phyloP scores from a whole-genome alignment of 2,329 filamentous ascomycete species.

The Ploettnerulaceae sp. region DNA sequence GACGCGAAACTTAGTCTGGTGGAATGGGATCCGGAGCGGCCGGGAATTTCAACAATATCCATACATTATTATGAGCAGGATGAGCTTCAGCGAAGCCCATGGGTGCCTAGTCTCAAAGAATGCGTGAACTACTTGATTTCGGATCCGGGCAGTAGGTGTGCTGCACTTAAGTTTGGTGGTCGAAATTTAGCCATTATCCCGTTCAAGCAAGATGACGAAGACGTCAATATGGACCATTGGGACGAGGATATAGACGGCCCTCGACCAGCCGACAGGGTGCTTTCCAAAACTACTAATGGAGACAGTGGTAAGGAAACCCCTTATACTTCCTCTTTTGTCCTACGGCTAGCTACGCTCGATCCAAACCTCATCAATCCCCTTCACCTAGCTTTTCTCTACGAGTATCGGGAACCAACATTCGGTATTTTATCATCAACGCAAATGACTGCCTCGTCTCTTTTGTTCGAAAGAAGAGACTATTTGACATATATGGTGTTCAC shows the following conservation, averaged over 20 bases:
- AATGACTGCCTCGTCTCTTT: slow-evolving; percentile 67
- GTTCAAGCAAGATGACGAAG: slow-evolving; percentile 80
- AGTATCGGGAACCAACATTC: slow-evolving; percentile 96
- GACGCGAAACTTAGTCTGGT: slow-evolving; percentile 91
- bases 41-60: slow-evolving; percentile 79
- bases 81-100: slow-evolving; percentile 76
- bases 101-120: slow-evolving; percentile 69
- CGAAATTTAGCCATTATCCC: slow-evolving; percentile 90
- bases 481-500: slow-evolving; percentile 93
- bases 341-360: slow-evolving; percentile 84
- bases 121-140: slow-evolving; percentile 79
- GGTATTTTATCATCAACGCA: slow-evolving; percentile 81
- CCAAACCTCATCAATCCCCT: slow-evolving; percentile 82
- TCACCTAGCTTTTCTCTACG: slow-evolving; percentile 87
- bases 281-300: slow-evolving; percentile 28
- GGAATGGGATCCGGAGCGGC: slow-evolving; percentile 83
- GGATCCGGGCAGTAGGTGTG: slow-evolving; percentile 89
- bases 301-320: slow-evolving; percentile 50
- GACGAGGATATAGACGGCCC: slow-evolving; percentile 75
- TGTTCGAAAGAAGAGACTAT: slow-evolving; percentile 74
- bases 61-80: slow-evolving; percentile 99
- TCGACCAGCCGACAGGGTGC: slow-evolving; percentile 46
- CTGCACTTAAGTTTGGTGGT: slow-evolving; percentile 85
- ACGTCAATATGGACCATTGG: slow-evolving; percentile 88
- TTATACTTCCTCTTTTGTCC: slow-evolving; percentile 87